Percentiles rank a stretch among this genome's conserved stretches.
Evolutionary conservation across 345 rosid species (phyloP).

Genomic region (Microthlaspi erraticum): DNA sequence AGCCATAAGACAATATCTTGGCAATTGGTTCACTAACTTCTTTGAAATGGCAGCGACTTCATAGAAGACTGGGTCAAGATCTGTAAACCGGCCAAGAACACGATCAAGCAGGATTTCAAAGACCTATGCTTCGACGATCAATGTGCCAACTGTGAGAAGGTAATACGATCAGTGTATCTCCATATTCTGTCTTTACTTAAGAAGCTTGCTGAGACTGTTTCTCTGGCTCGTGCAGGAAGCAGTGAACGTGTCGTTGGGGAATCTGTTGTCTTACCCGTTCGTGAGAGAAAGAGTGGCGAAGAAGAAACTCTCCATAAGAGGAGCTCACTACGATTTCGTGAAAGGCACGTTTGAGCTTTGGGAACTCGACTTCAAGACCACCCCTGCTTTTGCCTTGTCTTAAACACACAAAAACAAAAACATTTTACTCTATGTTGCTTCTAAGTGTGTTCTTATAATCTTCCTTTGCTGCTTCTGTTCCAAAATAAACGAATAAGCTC

Average conservation of each 20-base stretch:
- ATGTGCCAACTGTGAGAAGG: conserved; percentile 89
- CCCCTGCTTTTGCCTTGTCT: conserved; percentile 46
- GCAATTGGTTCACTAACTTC: conserved; percentile 16
- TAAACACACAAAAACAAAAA: background rate
- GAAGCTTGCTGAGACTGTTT: conserved; percentile 13
- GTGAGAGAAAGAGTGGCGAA: conserved; percentile 73
- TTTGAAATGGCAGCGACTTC: conserved; percentile 65
- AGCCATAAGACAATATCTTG: conserved; percentile 5
- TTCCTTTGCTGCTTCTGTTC: conserved; percentile 5
- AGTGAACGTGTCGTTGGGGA: conserved; percentile 77
- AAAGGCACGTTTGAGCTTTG: conserved; percentile 72
- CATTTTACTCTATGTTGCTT: conserved; percentile 25
- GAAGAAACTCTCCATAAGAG: conserved; percentile 57
- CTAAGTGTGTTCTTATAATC: conserved; percentile 6
- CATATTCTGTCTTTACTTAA: conserved; percentile 5
- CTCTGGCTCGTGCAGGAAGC: conserved; percentile 56
- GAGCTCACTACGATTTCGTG: conserved; percentile 80
- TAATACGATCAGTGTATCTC: conserved; percentile 63
- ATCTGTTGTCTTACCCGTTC: conserved; percentile 75
- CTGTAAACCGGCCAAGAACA: conserved; percentile 73
- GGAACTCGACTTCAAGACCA: conserved; percentile 68
- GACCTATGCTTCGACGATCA: conserved; percentile 63
- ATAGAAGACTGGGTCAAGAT: conserved; percentile 90
- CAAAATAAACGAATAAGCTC: conserved; percentile 33
- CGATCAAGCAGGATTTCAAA: conserved; percentile 58